These are phyloP conservation scores for Phytophthora tentaculata DNA, from an alignment of 352 stramenopile species.

Conservation along the genomic window DNA sequence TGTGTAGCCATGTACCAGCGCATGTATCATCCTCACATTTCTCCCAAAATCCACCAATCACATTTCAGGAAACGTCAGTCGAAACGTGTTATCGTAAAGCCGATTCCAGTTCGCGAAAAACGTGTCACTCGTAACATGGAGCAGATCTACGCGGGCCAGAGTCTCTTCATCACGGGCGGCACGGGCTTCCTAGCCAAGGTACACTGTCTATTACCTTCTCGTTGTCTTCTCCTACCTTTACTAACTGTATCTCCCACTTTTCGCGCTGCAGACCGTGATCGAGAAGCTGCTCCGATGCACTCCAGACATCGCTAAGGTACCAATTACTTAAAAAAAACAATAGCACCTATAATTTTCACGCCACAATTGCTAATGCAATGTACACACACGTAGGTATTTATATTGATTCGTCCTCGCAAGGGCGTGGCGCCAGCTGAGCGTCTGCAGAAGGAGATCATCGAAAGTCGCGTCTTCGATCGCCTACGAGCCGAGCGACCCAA, in stretches of 20 bases:
- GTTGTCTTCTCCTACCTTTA: background rate
- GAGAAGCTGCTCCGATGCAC: slow-evolving; percentile 83
- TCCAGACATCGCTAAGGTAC: slow-evolving; percentile 60
- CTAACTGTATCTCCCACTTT: slow-evolving; percentile 3
- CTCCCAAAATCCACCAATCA: slow-evolving; percentile 3
- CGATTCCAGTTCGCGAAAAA: slow-evolving; percentile 16
- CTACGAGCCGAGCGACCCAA: slow-evolving; percentile 53
- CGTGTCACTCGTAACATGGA: slow-evolving; percentile 46
- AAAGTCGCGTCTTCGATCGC: slow-evolving; percentile 77
- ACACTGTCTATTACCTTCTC: background rate
- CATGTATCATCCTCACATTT: background rate
- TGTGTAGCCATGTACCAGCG: slow-evolving; percentile 13
- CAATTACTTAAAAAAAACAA: background rate
- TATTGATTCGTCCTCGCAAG: slow-evolving; percentile 84
- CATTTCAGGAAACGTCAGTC: background rate
- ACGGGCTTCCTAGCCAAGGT: slow-evolving; percentile 90
- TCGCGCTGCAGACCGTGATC: slow-evolving; percentile 56
- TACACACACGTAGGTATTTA: slow-evolving; percentile 51
- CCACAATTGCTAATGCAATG: background rate
- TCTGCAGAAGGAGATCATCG: slow-evolving; percentile 78
- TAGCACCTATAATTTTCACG: slow-evolving; percentile 8
- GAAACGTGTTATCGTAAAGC: slow-evolving; percentile 17
- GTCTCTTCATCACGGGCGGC: slow-evolving; percentile 85
- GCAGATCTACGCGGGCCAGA: slow-evolving; percentile 61
- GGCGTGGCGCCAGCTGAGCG: slow-evolving; percentile 57